Conservation (phyloP, 192 early-diverging fungal genomes). For the Entomortierella chlamydospora region DNA sequence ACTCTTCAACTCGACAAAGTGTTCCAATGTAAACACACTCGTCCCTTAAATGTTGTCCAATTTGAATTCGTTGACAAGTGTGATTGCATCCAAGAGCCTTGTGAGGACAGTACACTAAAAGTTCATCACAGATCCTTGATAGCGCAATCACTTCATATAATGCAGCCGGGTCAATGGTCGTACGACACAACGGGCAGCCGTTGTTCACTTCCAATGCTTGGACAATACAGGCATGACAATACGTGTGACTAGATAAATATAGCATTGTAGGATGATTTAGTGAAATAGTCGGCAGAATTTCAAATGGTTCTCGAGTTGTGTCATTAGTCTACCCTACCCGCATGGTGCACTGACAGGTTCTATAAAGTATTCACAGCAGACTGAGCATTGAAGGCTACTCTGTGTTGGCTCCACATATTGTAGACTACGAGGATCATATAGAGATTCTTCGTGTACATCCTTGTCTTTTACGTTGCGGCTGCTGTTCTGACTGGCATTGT, state of each 20-base stretch:
- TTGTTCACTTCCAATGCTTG: conserved; percentile 59
- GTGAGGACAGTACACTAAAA: conserved; percentile 68
- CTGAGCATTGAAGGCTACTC: conserved; percentile 52
- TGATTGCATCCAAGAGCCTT: conserved; percentile 64
- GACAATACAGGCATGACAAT: conserved; percentile 70
- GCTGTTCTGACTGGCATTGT: background rate
- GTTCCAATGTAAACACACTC: conserved; percentile 66
- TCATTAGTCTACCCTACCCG: conserved; percentile 18
- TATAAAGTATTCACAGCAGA: conserved; percentile 55
- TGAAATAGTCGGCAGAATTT: too few relatives aligned
- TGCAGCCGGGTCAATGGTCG: conserved; percentile 47
- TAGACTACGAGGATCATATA: conserved; percentile 42
- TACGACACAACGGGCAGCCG: conserved; percentile 72
- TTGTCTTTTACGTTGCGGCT: background rate
- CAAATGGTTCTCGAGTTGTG: too few relatives aligned
- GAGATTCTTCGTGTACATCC: conserved; percentile 6
- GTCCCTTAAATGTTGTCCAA: conserved; percentile 63
- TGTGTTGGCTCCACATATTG: conserved; percentile 49
- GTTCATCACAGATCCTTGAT: conserved; percentile 74
- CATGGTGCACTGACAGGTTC: conserved; percentile 52
- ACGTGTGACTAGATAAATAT: conserved; percentile 67
- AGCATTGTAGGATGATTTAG: background rate
- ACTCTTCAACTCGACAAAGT: conserved; percentile 66
- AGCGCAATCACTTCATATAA: conserved; percentile 70
- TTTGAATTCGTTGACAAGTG: conserved; percentile 67